Percentiles rank a stretch among this genome's conserved stretches.
Conservation (phyloP, 2,329 filamentous ascomycete genomes). For the Hypoxylon sp. region DNA sequence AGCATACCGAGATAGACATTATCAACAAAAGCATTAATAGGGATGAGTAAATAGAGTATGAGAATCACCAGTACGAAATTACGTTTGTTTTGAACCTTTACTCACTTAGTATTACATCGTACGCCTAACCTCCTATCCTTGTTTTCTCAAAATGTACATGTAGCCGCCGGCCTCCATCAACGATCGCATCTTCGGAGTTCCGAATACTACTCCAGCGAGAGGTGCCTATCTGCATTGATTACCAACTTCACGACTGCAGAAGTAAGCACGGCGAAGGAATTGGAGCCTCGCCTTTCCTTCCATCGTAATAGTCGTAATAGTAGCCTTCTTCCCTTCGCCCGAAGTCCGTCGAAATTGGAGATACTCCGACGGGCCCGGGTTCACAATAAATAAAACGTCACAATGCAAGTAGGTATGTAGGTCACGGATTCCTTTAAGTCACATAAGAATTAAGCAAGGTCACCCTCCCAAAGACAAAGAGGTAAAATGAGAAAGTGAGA, state of each 20-base stretch:
- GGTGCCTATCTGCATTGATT: neutral
- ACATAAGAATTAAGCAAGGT: neutral
- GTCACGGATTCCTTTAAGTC: neutral
- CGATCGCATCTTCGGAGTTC: neutral
- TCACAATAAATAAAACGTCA: neutral
- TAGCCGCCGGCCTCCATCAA: neutral
- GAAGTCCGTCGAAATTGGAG: slow-evolving; percentile 28
- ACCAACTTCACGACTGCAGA: neutral
- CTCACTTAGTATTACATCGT: neutral
- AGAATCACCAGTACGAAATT: neutral
- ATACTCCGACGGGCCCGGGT: slow-evolving; percentile 29
- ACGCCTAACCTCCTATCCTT: neutral
- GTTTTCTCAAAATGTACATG: neutral
- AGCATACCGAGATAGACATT: neutral
- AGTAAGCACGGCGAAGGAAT: neutral
- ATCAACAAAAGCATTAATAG: too few species aligned
- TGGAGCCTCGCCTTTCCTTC: neutral
- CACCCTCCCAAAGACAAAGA: neutral
- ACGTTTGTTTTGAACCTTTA: neutral
- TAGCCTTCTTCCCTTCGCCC: slow-evolving; percentile 26
- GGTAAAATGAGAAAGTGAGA: neutral
- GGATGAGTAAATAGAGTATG: too few species aligned
- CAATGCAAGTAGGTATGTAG: neutral
- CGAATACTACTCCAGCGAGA: neutral
- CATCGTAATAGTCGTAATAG: neutral